These are phyloP conservation scores for Fusarium tjaetaba DNA, from an alignment of 2,329 filamentous ascomycete genomes.

Conservation along the genomic window DNA sequence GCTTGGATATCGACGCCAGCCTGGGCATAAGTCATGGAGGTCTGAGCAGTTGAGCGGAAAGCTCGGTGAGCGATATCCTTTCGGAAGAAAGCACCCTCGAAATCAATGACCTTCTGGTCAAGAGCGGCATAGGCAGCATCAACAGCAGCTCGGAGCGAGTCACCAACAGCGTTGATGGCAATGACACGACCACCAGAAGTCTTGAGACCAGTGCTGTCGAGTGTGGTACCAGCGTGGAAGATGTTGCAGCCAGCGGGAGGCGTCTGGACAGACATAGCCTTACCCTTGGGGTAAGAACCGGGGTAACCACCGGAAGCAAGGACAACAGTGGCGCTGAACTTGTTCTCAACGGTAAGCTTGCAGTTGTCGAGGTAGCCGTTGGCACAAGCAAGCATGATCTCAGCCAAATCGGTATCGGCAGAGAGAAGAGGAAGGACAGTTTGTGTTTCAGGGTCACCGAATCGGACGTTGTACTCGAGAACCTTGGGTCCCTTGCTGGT, in stretches of 20 bases:
- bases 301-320: constrained; percentile 93
- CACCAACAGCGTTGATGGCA: constrained; percentile 81
- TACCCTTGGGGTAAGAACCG: constrained; percentile 84
- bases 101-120: constrained; percentile 72
- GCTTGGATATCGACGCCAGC: constrained; percentile 95
- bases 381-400: constrained; percentile 85
- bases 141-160: constrained; percentile 82
- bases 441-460: constrained; percentile 90
- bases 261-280: constrained; percentile 60
- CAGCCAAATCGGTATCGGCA: constrained; percentile 80
- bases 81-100: constrained; percentile 89
- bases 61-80: constrained; percentile 90
- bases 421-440: constrained; percentile 80
- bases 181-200: constrained; percentile 93
- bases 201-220: constrained; percentile 70
- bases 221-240: constrained; percentile 91
- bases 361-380: constrained; percentile 77
- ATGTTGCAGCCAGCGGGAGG: constrained; percentile 67
- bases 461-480: constrained; percentile 90
- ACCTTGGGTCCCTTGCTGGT: constrained; percentile 81
- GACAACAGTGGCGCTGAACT: constrained; percentile 91
- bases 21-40: constrained; percentile 85
- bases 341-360: constrained; percentile 71
- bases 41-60: constrained; percentile 60
- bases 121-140: constrained; percentile 88